These are phyloP conservation scores for Trichoderma guizhouense DNA, from an alignment of 2,329 filamentous ascomycete genomes.

Conservation along the genomic window DNA sequence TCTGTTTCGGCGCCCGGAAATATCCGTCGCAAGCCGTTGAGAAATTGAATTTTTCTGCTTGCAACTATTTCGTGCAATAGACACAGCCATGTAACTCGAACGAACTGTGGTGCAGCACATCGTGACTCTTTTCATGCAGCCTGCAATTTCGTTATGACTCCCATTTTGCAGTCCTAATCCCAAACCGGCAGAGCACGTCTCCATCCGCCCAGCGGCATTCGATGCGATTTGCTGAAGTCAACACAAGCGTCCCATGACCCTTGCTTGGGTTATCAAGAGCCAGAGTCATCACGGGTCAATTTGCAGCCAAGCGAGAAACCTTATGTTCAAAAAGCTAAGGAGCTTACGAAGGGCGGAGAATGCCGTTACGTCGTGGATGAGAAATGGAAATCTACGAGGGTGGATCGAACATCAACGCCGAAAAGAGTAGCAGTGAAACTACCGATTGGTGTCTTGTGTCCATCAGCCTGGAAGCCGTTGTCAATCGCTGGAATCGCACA, in stretches of 20 bases:
- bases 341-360: not conserved
- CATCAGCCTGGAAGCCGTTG: not conserved
- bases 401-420: not conserved
- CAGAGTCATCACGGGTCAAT: not conserved
- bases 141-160: slow-evolving; percentile 1
- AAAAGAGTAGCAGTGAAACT: not conserved
- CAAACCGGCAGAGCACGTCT: not conserved
- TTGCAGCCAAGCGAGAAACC: not conserved
- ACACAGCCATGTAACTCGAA: not conserved
- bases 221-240: not conserved
- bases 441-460: not conserved
- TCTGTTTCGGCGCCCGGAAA: not conserved
- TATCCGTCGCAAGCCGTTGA: not conserved
- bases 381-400: not conserved
- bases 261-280: not conserved
- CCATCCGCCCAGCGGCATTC: not conserved
- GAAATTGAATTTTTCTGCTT: not conserved
- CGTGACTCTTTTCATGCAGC: slow-evolving; percentile 4
- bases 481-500: not conserved
- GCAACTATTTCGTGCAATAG: not conserved
- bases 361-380: not conserved
- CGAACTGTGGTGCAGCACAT: not conserved
- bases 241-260: not conserved
- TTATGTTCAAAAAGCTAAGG: not conserved
- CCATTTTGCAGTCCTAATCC: not conserved